Evolutionary conservation across 148 eudicot genomes (phyloP).

Genomic region (Vaccinium darrowii): DNA sequence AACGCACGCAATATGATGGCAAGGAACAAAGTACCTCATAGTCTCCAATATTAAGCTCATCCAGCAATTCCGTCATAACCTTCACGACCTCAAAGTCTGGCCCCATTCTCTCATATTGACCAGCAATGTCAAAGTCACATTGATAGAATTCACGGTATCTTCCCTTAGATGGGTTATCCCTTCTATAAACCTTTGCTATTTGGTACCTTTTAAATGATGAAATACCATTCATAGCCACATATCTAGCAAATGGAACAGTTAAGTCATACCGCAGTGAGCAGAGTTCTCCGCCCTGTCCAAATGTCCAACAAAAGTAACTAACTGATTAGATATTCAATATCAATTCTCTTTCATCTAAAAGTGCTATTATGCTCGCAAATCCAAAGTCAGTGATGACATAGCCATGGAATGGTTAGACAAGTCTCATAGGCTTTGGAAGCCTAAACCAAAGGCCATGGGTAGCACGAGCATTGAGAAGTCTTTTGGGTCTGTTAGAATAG

Average conservation of each 20-base stretch:
- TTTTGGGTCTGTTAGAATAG: too few species aligned
- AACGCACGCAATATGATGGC: background rate
- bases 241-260: slow-evolving; percentile 92
- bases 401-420: too few species aligned
- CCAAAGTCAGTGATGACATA: too few species aligned
- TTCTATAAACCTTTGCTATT: slow-evolving; percentile 90
- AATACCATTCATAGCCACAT: slow-evolving; percentile 84
- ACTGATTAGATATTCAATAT: background rate
- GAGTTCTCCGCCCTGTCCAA: slow-evolving; percentile 87
- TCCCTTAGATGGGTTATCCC: slow-evolving; percentile 98
- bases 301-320: slow-evolving; percentile 12
- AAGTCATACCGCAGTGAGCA: slow-evolving; percentile 93
- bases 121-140: slow-evolving; percentile 96
- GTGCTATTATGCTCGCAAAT: too few species aligned
- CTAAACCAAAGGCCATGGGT: too few species aligned
- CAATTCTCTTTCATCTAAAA: too few species aligned
- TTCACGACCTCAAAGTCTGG: slow-evolving; percentile 92
- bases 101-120: slow-evolving; percentile 80
- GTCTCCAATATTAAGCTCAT: slow-evolving; percentile 80
- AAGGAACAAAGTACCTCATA: slow-evolving; percentile 65
- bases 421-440: too few species aligned
- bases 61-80: slow-evolving; percentile 85
- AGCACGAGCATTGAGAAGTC: too few species aligned
- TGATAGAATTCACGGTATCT: slow-evolving; percentile 97
- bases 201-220: slow-evolving; percentile 91